phyloP scores from a whole-genome alignment of 257 asterid genomes.

The Solanum gandarillasii region DNA sequence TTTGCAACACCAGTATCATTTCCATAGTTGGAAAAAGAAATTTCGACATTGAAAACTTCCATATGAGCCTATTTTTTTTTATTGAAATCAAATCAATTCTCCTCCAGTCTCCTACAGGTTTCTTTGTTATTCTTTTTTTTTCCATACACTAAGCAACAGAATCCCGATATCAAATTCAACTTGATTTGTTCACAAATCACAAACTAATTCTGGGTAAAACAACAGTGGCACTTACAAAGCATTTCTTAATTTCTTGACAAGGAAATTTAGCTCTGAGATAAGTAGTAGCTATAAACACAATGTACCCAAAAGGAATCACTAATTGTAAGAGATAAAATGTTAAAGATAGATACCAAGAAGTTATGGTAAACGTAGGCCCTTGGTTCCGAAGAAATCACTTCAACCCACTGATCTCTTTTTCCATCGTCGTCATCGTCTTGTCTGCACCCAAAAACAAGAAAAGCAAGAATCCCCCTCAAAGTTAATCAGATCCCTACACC shows the following conservation, averaged over 20 bases:
- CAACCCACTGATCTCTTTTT: constrained; percentile 81
- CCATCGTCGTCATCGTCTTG: constrained; percentile 43
- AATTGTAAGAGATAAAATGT: background rate
- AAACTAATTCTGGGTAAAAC: background rate
- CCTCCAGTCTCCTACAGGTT: background rate
- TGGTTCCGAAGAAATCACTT: constrained; percentile 91
- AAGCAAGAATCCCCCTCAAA: background rate
- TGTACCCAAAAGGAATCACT: background rate
- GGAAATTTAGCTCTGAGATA: background rate
- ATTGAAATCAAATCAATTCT: background rate
- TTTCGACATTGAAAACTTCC: background rate
- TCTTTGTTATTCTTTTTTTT: background rate
- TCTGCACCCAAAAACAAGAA: constrained; percentile 14
- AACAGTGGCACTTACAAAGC: background rate
- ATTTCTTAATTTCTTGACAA: background rate
- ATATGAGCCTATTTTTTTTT: background rate
- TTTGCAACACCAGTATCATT: background rate
- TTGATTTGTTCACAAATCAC: background rate
- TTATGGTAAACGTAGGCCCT: constrained; percentile 78
- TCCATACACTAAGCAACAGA: background rate
- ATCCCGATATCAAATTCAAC: background rate
- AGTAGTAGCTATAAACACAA: background rate
- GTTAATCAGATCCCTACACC: background rate
- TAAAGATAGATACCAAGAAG: constrained; percentile 49
- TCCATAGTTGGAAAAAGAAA: background rate